Evolutionary conservation across 2,329 filamentous ascomycete genomes (phyloP), one percentile per base, ranked within the genome.

Genomic region (Fusarium mundagurra): DNA sequence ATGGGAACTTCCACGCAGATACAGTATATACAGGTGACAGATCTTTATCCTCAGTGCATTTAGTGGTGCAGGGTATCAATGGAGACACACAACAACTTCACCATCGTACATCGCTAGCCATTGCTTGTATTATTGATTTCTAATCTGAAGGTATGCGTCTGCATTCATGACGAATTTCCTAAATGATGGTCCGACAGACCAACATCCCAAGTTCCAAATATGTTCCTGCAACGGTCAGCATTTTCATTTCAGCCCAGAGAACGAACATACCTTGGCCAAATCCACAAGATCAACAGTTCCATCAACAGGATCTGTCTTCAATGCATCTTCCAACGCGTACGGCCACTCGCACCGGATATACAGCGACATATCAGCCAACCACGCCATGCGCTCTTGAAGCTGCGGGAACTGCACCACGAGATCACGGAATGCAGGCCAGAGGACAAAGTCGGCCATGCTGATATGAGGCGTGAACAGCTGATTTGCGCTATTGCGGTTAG

Each of bases 311-410:
- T 71, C 33, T 5, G n/a, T 29, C 5, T 41, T 31, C 0, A 69
- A 13, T 0, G 69, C 69, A 20, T 64, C 27, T 14, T 69, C 47
- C 0, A 72, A 51, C 1, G 61, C 36, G 7, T 72, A 72, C 10
- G 63, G 69, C 69, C 69, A 72, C 0, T 69, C 69, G 16, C 69
- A 72, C 2, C 20, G 41, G 4, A 72, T 72, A 1, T 20, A 18
- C 16, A 58, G 34, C 0, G 69, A 69, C 53, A 72, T 59, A 8
- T 72, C 57, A 0, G 59, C 65, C 0, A 72, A 8, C 69, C 69
- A 72, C 2, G 33, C 63, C 69, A 72, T 72, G 4, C 55, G 69
- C 29, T 72, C 69, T n/a, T 71, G 69, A 17, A 71, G 48, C 3
- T 62, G 47, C 1, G 69, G 69, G 3, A 64, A 53, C 9, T 71